Conservation (phyloP, 1,284 basidiomycete species). For the Cystobasidium slooffiae region DNA sequence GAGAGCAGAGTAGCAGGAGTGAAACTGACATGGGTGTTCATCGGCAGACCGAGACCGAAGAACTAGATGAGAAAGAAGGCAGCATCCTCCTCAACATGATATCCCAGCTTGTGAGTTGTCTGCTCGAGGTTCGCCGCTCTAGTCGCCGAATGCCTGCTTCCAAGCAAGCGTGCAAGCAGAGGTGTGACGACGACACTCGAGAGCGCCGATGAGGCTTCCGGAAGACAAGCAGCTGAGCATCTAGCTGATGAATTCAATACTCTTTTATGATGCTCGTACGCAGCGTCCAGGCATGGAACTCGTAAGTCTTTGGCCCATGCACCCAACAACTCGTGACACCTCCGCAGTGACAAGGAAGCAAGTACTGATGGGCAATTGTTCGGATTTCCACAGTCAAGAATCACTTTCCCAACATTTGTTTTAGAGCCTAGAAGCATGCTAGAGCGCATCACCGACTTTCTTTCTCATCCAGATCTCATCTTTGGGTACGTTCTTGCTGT, state of each 20-base stretch:
- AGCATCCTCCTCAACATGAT: conserved; percentile 64
- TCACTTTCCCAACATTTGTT: conserved; percentile 73
- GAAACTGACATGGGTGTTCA: background rate
- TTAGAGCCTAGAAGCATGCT: conserved; percentile 76
- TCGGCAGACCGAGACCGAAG: conserved; percentile 44
- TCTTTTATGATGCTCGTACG: conserved; percentile 68
- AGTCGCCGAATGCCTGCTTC: background rate
- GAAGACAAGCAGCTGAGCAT: background rate
- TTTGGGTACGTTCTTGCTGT: conserved; percentile 71
- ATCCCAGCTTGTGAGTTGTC: conserved; percentile 84
- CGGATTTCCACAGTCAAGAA: conserved; percentile 38
- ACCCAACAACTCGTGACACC: conserved; percentile 58
- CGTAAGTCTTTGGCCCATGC: conserved; percentile 64
- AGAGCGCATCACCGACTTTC: conserved; percentile 97
- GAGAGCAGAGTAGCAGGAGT: background rate
- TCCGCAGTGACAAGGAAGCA: conserved; percentile 14
- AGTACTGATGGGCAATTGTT: background rate
- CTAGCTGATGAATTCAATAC: background rate
- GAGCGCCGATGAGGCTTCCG: background rate
- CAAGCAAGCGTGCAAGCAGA: conserved; percentile 1
- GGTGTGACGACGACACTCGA: background rate
- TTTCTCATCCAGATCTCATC: conserved; percentile 97
- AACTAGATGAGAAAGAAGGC: conserved; percentile 58
- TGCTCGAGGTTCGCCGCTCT: conserved; percentile 59
- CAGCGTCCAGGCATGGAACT: conserved; percentile 35